These are phyloP conservation scores for Plasmodium berghei DNA, from an alignment of 169 alveolate species.

Conservation along the genomic window DNA sequence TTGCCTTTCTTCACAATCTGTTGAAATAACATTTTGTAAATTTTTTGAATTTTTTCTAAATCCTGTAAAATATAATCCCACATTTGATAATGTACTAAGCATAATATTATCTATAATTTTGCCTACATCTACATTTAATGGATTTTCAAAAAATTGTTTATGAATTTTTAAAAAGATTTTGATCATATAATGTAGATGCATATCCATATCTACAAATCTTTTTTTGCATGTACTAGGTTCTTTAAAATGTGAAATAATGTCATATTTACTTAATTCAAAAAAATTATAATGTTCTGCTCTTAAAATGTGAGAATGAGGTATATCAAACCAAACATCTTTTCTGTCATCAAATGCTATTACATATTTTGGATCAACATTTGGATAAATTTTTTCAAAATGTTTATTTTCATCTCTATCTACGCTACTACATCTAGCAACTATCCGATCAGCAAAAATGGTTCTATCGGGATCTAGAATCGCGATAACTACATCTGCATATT, in stretches of 20 bases:
- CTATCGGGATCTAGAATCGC: constrained; percentile 93
- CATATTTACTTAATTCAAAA: constrained; percentile 85
- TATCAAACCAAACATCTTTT: constrained; percentile 92
- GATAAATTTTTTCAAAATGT: constrained; percentile 86
- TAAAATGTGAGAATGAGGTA: constrained; percentile 91
- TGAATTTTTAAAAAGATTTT: constrained; percentile 90
- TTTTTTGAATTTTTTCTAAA: constrained; percentile 90
- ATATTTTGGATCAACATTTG: constrained; percentile 88
- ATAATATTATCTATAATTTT: constrained; percentile 86
- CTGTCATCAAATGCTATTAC: constrained; percentile 93
- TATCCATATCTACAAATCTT: constrained; percentile 87
- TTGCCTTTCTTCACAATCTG: constrained; percentile 92
- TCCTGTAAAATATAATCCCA: constrained; percentile 91
- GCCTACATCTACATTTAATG: constrained; percentile 90
- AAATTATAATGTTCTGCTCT: constrained; percentile 93
- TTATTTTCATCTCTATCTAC: constrained; percentile 89
- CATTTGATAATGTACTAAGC: constrained; percentile 84
- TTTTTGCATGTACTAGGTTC: constrained; percentile 76
- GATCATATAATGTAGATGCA: constrained; percentile 90
- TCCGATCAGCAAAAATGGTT: constrained; percentile 90
- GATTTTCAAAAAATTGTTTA: constrained; percentile 87
- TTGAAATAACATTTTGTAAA: constrained; percentile 82
- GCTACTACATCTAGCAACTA: constrained; percentile 90
- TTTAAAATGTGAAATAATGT: constrained; percentile 78
- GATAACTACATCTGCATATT: constrained; percentile 93